These are phyloP conservation scores for Aspergillus calidoustus DNA, from an alignment of 2,329 filamentous ascomycete species.

Conservation along the genomic window DNA sequence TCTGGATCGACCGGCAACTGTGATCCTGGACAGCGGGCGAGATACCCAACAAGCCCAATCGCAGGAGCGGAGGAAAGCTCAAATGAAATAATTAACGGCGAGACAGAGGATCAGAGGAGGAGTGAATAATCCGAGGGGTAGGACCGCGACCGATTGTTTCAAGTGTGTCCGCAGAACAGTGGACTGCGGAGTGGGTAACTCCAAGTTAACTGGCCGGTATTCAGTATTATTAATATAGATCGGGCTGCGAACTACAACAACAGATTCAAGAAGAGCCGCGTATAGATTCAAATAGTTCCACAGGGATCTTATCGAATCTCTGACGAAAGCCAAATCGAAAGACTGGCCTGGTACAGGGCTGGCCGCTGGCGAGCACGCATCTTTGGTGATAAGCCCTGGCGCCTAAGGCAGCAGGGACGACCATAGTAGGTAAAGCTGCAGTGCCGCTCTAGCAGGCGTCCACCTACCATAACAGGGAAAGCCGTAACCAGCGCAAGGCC, in stretches of 20 bases:
- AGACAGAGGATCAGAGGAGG: constrained; percentile 16
- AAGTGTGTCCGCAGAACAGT: constrained; percentile 15
- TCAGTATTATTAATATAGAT: constrained; percentile 16
- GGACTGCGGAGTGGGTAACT: constrained; percentile 4
- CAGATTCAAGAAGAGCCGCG: background rate
- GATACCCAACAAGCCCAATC: constrained; percentile 31
- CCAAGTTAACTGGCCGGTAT: background rate
- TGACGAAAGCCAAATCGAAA: background rate
- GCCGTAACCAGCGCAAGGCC: background rate
- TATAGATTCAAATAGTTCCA: background rate
- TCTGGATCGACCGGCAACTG: constrained; percentile 33
- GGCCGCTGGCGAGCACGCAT: background rate
- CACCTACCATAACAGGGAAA: constrained; percentile 7
- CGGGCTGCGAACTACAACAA: constrained; percentile 3
- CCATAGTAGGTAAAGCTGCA: background rate
- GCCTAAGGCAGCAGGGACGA: constrained; percentile 3
- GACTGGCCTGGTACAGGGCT: background rate
- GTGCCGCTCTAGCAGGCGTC: constrained; percentile 6
- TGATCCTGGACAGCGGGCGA: constrained; percentile 29
- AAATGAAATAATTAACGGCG: background rate
- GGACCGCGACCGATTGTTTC: constrained; percentile 23
- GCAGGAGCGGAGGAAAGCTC: constrained; percentile 24
- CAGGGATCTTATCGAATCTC: background rate
- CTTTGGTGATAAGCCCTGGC: background rate
- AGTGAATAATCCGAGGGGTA: constrained; percentile 14